Conservation (phyloP, 129 eudicot genomes). For the Pittosporum tobira region DNA sequence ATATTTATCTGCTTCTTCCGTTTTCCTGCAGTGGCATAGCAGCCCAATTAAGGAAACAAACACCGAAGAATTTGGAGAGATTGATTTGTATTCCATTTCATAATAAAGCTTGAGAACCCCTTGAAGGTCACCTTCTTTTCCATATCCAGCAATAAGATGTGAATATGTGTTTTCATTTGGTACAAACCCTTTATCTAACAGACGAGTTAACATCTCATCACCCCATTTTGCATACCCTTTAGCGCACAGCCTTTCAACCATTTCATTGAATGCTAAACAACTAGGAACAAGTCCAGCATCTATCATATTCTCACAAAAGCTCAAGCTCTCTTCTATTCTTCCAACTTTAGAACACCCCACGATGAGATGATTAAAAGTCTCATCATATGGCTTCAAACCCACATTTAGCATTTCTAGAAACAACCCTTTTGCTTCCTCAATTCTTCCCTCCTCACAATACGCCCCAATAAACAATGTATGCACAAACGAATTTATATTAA, state of each 20-base stretch:
- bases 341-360: conserved; percentile 46
- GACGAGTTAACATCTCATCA: conserved; percentile 47
- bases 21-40: conserved; percentile 30
- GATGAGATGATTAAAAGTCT: conserved; percentile 49
- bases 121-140: conserved; percentile 36
- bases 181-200: conserved; percentile 58
- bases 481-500: conserved; percentile 38
- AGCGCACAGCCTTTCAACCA: conserved; percentile 41
- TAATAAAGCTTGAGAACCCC: conserved; percentile 50
- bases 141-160: conserved; percentile 57
- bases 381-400: conserved; percentile 39
- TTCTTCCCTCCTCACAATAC: conserved; percentile 47
- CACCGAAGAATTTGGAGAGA: conserved; percentile 35
- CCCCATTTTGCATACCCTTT: conserved; percentile 30
- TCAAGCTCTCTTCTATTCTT: conserved; percentile 42
- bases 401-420: conserved; percentile 40
- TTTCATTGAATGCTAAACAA: conserved; percentile 38
- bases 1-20: conserved; percentile 54
- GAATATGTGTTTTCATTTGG: conserved; percentile 51
- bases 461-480: conserved; percentile 38
- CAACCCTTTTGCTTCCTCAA: conserved; percentile 41
- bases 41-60: conserved; percentile 31
- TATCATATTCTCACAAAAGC: conserved; percentile 45
- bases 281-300: conserved; percentile 44
- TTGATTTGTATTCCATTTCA: conserved; percentile 70